These are phyloP conservation scores for Arachnomyces sp. DNA, from an alignment of 2,329 filamentous ascomycete species.

Conservation along the genomic window DNA sequence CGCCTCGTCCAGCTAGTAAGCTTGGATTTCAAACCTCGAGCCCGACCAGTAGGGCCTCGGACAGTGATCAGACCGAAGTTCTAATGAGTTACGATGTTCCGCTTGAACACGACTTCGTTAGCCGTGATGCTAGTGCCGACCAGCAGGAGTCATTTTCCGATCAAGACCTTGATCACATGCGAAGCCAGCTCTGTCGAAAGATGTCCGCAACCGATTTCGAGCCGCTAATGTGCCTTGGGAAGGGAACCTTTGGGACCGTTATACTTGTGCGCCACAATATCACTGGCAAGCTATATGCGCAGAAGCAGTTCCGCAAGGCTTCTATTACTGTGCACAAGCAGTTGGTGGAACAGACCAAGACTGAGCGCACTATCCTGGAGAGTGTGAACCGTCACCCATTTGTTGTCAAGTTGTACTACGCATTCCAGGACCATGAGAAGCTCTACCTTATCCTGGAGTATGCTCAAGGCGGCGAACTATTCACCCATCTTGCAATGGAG, in stretches of 20 bases:
- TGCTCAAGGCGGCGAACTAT: constrained; percentile 91
- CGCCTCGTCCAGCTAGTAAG: constrained; percentile 46
- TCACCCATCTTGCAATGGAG: constrained; percentile 87
- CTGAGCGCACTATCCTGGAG: constrained; percentile 88
- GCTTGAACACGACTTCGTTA: constrained; percentile 77
- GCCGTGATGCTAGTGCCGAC: constrained; percentile 41
- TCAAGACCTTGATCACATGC: constrained; percentile 48
- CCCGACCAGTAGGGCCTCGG: constrained; percentile 49
- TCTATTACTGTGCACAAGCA: constrained; percentile 92
- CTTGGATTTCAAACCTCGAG: constrained; percentile 40
- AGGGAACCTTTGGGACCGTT: constrained; percentile 93
- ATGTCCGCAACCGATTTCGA: constrained; percentile 91
- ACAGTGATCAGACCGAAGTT: constrained; percentile 59
- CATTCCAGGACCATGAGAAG: constrained; percentile 96
- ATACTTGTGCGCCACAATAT: constrained; percentile 80
- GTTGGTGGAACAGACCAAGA: constrained; percentile 93
- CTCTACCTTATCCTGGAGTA: constrained; percentile 97
- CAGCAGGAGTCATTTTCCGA: constrained; percentile 30
- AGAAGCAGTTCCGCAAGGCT: constrained; percentile 98
- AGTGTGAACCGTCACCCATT: constrained; percentile 95
- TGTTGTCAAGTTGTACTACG: constrained; percentile 95
- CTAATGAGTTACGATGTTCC: constrained; percentile 77
- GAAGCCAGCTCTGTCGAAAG: constrained; percentile 56
- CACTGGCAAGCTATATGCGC: constrained; percentile 85
- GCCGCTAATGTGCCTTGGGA: constrained; percentile 82